Evolutionary conservation across 1,284 basidiomycete species (phyloP).

Genomic region (Marasmius sp.): DNA sequence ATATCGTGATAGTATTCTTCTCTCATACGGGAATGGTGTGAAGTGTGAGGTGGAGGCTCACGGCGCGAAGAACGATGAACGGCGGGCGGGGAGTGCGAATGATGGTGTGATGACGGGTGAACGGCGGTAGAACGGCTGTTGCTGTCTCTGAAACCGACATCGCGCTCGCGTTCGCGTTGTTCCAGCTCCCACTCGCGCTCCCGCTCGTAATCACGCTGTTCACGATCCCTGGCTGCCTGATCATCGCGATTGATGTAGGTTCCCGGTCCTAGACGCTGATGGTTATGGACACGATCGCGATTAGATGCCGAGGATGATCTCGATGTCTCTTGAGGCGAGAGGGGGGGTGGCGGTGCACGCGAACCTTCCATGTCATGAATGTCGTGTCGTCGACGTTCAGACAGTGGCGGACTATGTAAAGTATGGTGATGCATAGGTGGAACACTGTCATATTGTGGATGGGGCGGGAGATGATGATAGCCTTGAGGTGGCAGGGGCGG

Average conservation of each 20-base stretch:
- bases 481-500: slow-evolving; percentile 30
- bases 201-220: slow-evolving; percentile 39
- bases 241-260: slow-evolving; percentile 54
- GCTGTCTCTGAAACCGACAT: slow-evolving; percentile 18
- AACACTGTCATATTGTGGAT: slow-evolving; percentile 40
- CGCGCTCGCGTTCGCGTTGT: slow-evolving; percentile 40
- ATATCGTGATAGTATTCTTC: slow-evolving; percentile 48
- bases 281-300: slow-evolving; percentile 52
- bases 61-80: slow-evolving; percentile 32
- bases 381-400: slow-evolving; percentile 47
- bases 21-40: slow-evolving; percentile 39
- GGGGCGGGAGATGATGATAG: slow-evolving; percentile 33
- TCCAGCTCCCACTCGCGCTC: slow-evolving; percentile 50
- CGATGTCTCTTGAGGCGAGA: slow-evolving; percentile 20
- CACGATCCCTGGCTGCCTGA: slow-evolving; percentile 45
- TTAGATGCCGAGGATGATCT: slow-evolving; percentile 33
- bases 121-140: neutral
- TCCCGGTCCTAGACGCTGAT: slow-evolving; percentile 66
- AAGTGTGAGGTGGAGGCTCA: slow-evolving; percentile 17
- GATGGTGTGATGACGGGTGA: slow-evolving; percentile 25
- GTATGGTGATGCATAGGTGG: slow-evolving; percentile 39
- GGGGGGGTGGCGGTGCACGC: slow-evolving; percentile 22
- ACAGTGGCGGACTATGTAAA: slow-evolving; percentile 48
- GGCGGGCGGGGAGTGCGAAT: slow-evolving; percentile 39
- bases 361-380: slow-evolving; percentile 33